Base-by-base conservation (phyloP, 2,329 filamentous ascomycete species). In the Phoma herbarum region DNA sequence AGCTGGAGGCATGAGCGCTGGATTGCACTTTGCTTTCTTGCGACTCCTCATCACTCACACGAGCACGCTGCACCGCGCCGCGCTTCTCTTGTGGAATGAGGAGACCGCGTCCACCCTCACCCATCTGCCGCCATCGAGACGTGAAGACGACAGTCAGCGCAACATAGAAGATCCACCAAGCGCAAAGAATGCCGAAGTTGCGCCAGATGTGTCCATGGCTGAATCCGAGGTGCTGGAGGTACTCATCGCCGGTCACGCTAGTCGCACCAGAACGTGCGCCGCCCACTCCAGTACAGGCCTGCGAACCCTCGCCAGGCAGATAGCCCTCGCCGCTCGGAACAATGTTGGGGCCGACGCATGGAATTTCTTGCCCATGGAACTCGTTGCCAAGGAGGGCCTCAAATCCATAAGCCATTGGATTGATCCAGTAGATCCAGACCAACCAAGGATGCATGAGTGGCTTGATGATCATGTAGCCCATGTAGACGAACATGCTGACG, bases 391-490 rank as follows among this genome's bases (percentile, higher is more conserved):
- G 31, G 14, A 33, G 14, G 14, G 31, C 31, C 14, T 33, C 31
- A n/a, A 94, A 95, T 0, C 86, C 85, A 64, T 94, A 95, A 0
- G 85, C 86, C 7, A 95, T 82, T 0, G 91, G 90, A 60, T 94
- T 87, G 26, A 93, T 79, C 71, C 91, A 94, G 59, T 92, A 90
- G 61, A 95, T 84, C 91, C 92, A 95, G 58, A 87, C 83, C 69
- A 89, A 90, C 90, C 91, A 96, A 2, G 79, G 84, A 3, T 90
- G 83, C 90, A 91, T 94, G 75, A 92, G 77, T 6, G 70, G 66
- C 2, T 72, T 74, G 1, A 80, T 79, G 55, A 84, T 78, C 12
- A 77, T 75, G 71, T 92, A 90, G 52, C 87, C 71, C 35, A 59
- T 90, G 72, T 81, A 83, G 42, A 81, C 86, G 45, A 63, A 51